Evolutionary conservation across 768 basidiomycete species (phyloP), one percentile per base, ranked within the genome.

Genomic region (Pisolithus tinctorius): DNA sequence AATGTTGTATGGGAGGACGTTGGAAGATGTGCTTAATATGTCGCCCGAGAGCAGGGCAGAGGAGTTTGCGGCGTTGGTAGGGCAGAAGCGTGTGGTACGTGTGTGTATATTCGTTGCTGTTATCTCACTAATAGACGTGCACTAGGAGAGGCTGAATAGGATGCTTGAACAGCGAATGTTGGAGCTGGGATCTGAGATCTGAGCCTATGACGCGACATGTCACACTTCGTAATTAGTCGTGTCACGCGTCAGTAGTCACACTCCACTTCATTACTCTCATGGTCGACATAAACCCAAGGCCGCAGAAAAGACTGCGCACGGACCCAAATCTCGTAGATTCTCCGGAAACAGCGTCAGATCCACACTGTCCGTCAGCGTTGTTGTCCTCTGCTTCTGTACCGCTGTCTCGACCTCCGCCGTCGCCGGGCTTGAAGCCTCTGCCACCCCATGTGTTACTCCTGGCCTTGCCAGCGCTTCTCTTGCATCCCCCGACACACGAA

Each of bases 401-500:
- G 4, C 26, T 41, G 5, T 27, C 47, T 31, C 17, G 29, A 8
- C 41, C 43, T 14, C 17, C 27, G 6, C 30, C 11, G 23, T 37
- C 39, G 3, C 29, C 41, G 6, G 16, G 44, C 4, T 49, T 74
- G 38, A 63, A 57, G 43, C 67, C 69, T 16, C 56, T 76, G 1
- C 75, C 76, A 1, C 64, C 71, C 6, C 68, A 74, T 5, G 60
- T 73, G 7, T 72, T 88, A 17, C 76, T 88, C 25, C 72, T 88
- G 6, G 73, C 78, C 4, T 69, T 89, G 3, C 86, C 88, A 2
- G 65, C 67, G 0, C 62, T 88, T 20, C 65, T 90, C 14, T 62
- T 74, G 1, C 83, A 84, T 51, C 88, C 86, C 4, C 84, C 86
- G 4, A 78, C 74, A 2, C 83, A 87, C 57, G 71, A 63, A 14